These are phyloP conservation scores for Avena insularis DNA, from an alignment of 176 grass and related monocot genomes.

Conservation along the genomic window DNA sequence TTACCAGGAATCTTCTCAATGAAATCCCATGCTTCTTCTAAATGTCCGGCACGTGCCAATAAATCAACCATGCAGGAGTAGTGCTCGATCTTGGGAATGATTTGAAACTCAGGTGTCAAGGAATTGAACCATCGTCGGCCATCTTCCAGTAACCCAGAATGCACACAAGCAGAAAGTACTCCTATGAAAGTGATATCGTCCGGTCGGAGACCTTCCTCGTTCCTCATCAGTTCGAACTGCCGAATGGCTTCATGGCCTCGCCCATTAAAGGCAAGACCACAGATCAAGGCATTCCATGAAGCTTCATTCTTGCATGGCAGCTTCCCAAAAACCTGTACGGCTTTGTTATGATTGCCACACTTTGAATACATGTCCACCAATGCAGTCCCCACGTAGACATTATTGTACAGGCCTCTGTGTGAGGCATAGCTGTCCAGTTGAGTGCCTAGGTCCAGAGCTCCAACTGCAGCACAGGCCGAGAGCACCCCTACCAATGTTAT, in stretches of 20 bases:
- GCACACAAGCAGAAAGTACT: slow-evolving; percentile 83
- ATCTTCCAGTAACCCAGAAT: slow-evolving; percentile 71
- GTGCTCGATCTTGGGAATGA: slow-evolving; percentile 76
- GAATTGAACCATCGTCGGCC: slow-evolving; percentile 64
- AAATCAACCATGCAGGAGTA: slow-evolving; percentile 92
- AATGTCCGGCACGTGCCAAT: slow-evolving; percentile 66
- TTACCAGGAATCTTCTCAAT: slow-evolving; percentile 68
- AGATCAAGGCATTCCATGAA: slow-evolving; percentile 91
- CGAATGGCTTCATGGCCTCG: slow-evolving; percentile 61
- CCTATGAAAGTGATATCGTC: slow-evolving; percentile 79
- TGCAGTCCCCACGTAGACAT: slow-evolving; percentile 84
- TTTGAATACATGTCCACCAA: slow-evolving; percentile 92
- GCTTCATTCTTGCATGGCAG: slow-evolving; percentile 71
- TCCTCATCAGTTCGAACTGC: slow-evolving; percentile 72
- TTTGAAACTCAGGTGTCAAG: slow-evolving; percentile 58
- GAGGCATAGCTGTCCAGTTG: slow-evolving; percentile 65
- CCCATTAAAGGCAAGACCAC: slow-evolving; percentile 70
- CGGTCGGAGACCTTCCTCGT: slow-evolving; percentile 48
- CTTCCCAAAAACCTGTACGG: slow-evolving; percentile 61
- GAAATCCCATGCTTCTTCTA: slow-evolving; percentile 85
- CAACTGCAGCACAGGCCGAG: slow-evolving; percentile 73
- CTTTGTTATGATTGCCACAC: slow-evolving; percentile 69
- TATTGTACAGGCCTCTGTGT: slow-evolving; percentile 52
- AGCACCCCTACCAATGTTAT: slow-evolving; percentile 86
- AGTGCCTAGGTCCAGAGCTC: slow-evolving; percentile 75